A percentile compares a stretch with the other conserved stretches of the same genome.
phyloP scores from a whole-genome alignment of 345 rosid species.

The Syzygium jambos region DNA sequence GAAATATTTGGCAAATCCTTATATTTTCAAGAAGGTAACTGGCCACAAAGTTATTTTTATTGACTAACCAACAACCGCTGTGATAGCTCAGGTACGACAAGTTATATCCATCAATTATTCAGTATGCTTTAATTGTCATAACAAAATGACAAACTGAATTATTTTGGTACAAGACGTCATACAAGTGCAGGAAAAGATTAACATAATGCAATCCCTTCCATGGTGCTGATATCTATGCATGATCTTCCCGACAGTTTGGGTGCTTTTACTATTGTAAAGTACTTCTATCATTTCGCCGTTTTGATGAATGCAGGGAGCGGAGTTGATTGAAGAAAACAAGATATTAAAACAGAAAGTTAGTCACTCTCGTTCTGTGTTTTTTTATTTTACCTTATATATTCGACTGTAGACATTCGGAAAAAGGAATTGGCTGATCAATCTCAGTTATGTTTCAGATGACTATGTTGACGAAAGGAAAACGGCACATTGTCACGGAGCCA shows the following conservation, averaged over 20 bases:
- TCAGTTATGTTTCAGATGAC: conserved; percentile 19
- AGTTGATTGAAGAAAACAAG: conserved; percentile 48
- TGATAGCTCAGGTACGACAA: neutral
- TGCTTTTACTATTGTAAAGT: neutral
- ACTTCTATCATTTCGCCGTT: neutral
- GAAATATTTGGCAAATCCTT: neutral
- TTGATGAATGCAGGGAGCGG: conserved; percentile 32
- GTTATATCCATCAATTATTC: neutral
- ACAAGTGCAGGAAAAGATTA: neutral
- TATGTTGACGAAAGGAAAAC: conserved; percentile 21
- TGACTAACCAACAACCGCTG: neutral
- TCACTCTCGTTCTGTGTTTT: neutral
- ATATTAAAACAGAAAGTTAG: conserved; percentile 38
- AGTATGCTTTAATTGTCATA: neutral
- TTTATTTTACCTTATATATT: neutral
- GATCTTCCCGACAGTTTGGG: neutral
- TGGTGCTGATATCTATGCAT: neutral
- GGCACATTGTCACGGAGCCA: conserved; percentile 6
- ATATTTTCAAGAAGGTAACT: neutral
- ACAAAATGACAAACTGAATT: neutral
- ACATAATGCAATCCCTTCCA: neutral
- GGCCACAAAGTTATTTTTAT: neutral
- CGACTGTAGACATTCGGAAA: neutral
- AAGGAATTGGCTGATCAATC: neutral
- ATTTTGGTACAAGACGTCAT: neutral